Base-by-base conservation (phyloP, 2,329 filamentous ascomycete species). In the Phialophora tarda region DNA sequence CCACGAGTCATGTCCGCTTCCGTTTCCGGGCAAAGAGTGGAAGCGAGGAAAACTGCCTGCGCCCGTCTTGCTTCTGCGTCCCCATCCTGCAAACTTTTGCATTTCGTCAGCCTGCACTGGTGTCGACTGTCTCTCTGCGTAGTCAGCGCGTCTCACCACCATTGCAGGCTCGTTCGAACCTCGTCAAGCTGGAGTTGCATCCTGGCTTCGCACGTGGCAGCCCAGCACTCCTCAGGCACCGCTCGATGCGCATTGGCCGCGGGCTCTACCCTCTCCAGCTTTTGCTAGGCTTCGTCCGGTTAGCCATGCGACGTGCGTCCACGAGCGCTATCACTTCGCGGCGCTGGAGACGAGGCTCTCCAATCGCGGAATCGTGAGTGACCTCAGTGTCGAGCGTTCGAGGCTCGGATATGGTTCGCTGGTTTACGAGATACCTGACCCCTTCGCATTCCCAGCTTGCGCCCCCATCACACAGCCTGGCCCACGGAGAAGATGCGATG, bases 241-340 rank as follows among this genome's bases (percentile, higher is more conserved):
- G 44, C 60, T 30, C 34, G 26, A 30, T 26, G 24, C 7, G 51
- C 50, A 62, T 62, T 62, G 60, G 60, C 53, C 41, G 8, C 38
- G 3, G 34, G 8, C 24, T 41, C 32, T n/a, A 34, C 50, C 51
- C 41, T 62, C 53, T 56, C 51, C 60, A 62, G 47, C 32, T 51
- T 50, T 41, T 59, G 54, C 66, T 68, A 68, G 23, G 12, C 63
- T 38, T 21, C 23, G 14, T 41, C 21, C 24, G 59, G 66, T 57
- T 69, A 69, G 66, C 63, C 63, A 66, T 69, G 66, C 66, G 66
- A 69, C 32, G 59, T 64, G 66, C 63, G 32, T 54, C 26, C 50
- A 24, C 7, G 38, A 14, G 26, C 53, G 50, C 41, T 44, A 55
- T 61, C 51, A 50, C 41, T 38, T 26, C n/a, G n/a, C 23, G 58